Evolutionary conservation across 805 yeast species (phyloP).

Genomic region (Clavispora fructus): DNA sequence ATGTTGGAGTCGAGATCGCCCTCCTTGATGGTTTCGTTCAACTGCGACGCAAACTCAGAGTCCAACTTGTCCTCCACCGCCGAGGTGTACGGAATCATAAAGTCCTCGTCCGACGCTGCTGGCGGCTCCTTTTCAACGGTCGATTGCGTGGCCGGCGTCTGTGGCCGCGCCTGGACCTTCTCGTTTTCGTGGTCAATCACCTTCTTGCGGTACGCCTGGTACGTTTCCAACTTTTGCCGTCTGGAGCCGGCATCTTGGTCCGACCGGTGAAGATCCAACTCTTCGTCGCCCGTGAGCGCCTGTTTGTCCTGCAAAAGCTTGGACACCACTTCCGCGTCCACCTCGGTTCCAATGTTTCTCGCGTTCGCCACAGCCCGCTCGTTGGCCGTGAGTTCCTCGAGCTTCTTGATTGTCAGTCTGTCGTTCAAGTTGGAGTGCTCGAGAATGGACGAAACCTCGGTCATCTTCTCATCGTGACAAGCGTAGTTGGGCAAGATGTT

Average conservation of each 20-base stretch:
- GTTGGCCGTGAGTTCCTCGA: conserved; percentile 53
- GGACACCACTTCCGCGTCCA: conserved; percentile 30
- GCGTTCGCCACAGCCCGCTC: conserved; percentile 60
- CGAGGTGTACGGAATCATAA: conserved; percentile 60
- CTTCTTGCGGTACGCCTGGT: conserved; percentile 53
- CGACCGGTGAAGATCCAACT: conserved; percentile 35
- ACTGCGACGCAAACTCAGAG: conserved; percentile 49
- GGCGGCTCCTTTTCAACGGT: conserved; percentile 3
- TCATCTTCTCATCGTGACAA: conserved; percentile 36
- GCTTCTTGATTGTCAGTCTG: conserved; percentile 42
- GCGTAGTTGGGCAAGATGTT: conserved; percentile 55
- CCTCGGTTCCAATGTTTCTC: conserved; percentile 32
- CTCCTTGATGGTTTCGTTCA: conserved; percentile 48
- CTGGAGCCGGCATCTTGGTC: conserved; percentile 48
- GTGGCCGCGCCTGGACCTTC: conserved; percentile 11
- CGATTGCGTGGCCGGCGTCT: conserved; percentile 1
- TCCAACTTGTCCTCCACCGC: conserved; percentile 63
- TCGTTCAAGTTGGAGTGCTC: conserved; percentile 40
- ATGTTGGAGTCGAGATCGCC: conserved; percentile 52
- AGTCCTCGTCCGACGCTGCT: conserved; percentile 18
- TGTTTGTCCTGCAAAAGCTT: conserved; percentile 33
- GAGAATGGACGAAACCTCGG: conserved; percentile 31
- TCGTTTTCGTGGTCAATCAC: conserved; percentile 56
- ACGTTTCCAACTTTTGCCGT: conserved; percentile 49
- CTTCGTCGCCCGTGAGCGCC: conserved; percentile 37